Evolutionary conservation across 2,329 filamentous ascomycete genomes (phyloP), one percentile per base, ranked within the genome.

Genomic region (Pseudogymnoascus sp.): DNA sequence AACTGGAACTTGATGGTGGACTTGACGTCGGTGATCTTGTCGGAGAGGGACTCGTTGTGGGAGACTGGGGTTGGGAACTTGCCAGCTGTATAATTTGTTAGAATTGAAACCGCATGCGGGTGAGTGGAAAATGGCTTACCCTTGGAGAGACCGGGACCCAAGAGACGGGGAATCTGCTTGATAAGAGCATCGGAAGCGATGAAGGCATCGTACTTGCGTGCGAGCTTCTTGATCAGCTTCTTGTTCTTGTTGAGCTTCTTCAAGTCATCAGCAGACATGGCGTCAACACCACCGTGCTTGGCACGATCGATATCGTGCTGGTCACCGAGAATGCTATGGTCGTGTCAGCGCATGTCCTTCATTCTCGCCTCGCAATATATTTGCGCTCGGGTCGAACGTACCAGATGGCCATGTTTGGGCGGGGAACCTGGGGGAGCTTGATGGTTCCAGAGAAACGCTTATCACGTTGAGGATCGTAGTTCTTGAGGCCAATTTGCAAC

Each of bases 191-290:
- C 95, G 78, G 93, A 98, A 79, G 95, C 90, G 78, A 99, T 82
- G 84, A 99, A 99, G 74, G 95, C 95, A 82, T 99, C 95, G 89
- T 99, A 98, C 87, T 99, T 99, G 88, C 93, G 92, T 70, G 95
- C 95, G 72, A 99, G 90, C 90, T 99, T 99, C 92, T 99, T 99
- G 89, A 99, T 97, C 77, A 98, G 89, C 90, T 99, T 99, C 91
- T 99, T 98, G 91, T 99, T 99, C 91, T 99, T 99, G 90, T 99
- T 99, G 73, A 99, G 91, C 90, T 99, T 99, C 91, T 99, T 99
- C 83, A 99, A 84, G 82, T 99, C 95, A 76, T 99, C 95, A 71
- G 91, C 82, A 76, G 91, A 96, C 95, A 98, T 98, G 83, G 93
- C 92, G 78, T 99, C 95, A 73, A 98, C 87, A 79, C 92, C 93